These are phyloP conservation scores for Chamaecyparis obtusa DNA, from an alignment of 75 land plant genomes.

Conservation along the genomic window DNA sequence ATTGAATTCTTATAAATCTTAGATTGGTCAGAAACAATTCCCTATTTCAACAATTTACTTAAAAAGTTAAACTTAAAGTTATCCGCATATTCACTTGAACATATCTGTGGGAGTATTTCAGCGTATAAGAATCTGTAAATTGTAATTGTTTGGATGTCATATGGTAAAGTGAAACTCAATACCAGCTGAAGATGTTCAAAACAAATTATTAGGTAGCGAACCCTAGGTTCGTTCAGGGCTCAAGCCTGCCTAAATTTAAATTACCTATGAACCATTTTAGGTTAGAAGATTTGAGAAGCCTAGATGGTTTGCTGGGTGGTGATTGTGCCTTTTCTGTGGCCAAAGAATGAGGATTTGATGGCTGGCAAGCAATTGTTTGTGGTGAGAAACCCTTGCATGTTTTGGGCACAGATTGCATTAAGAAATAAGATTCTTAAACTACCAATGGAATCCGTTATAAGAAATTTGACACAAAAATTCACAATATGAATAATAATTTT, in stretches of 20 bases:
- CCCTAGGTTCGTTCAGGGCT: too few relatives aligned
- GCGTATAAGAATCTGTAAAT: too few relatives aligned
- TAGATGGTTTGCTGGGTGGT: too few relatives aligned
- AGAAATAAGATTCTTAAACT: neutral
- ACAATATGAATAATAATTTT: neutral
- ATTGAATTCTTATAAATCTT: neutral
- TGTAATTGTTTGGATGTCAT: too few relatives aligned
- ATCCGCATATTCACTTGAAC: neutral
- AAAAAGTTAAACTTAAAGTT: neutral
- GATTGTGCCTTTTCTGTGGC: neutral
- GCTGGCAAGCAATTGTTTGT: neutral
- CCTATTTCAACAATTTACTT: neutral
- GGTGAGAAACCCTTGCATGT: neutral
- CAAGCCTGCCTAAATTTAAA: too few relatives aligned
- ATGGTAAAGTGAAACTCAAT: too few relatives aligned
- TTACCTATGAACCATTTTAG: too few relatives aligned
- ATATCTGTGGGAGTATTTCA: too few relatives aligned
- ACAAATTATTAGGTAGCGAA: too few relatives aligned
- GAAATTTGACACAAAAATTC: neutral
- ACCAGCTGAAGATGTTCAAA: too few relatives aligned
- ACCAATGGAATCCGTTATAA: neutral
- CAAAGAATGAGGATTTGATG: neutral
- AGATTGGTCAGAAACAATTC: neutral
- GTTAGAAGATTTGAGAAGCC: too few relatives aligned
- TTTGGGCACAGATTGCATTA: neutral